Base-by-base conservation (phyloP, 768 basidiomycete species). In the Boletus patriciae region DNA sequence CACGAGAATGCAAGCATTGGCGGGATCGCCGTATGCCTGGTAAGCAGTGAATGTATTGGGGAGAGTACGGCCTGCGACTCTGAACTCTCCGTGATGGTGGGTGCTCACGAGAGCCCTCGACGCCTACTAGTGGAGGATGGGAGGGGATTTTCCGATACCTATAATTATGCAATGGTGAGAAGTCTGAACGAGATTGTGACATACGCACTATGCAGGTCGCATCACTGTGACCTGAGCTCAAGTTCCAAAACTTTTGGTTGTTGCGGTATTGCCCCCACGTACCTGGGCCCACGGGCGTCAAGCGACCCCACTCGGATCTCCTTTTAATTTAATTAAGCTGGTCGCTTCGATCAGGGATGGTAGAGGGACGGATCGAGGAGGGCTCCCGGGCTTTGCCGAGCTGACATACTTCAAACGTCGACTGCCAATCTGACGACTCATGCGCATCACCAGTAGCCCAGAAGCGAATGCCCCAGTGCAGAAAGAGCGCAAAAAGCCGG, bases 401-500 rank as follows among this genome's bases (percentile, higher is more conserved):
- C n/a, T n/a, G n/a, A n/a, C 48, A 31, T 29, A 15, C 34, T 36
- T 16, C 34, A 3, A 36, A 15, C 34, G 15, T 13, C 11, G 33
- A 34, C 6, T 6, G 6, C 29, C 2, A 3, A 10, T 31, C 29
- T 31, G 13, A 36, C 10, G 4, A 31, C 33, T 25, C 44, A 43
- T 46, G 21, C 33, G 3, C 6, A 68, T 54, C 57, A 46, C 43
- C 2, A 40, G 49, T 19, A 50, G 43, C 25, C 19, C 59, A 31
- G 67, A 62, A 46, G 42, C 18, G n/a, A 58, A 51, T 12, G 12
- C 25, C 23, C 41, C 53, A 10, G 56, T 59, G 36, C 69, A 71
- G 31, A 75, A 67, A 57, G 74, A 71, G 44, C 72, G 79, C 46
- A 76, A 76, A 49, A 78, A 77, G 55, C 81, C 82, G 10, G 81